These are phyloP conservation scores for Haplosporangium sp. DNA, from an alignment of 371 early-diverging fungal species.

Conservation along the genomic window DNA sequence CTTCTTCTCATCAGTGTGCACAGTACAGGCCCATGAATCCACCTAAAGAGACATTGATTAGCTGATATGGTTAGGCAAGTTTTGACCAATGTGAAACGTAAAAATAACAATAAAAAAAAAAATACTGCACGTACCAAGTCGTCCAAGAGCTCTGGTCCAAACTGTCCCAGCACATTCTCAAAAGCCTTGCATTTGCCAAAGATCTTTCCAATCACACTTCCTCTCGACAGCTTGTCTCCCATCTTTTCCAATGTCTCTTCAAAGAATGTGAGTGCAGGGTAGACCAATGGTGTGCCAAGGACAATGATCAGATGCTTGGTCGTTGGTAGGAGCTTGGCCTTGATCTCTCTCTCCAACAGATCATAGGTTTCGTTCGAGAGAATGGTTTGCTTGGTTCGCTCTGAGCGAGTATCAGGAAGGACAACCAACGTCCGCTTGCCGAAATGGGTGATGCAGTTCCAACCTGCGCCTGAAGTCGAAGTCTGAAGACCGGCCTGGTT, in stretches of 20 bases:
- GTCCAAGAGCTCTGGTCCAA: constrained; percentile 86
- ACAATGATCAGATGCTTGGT: constrained; percentile 76
- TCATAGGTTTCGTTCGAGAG: constrained; percentile 73
- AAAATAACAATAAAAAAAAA: background rate
- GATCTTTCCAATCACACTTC: constrained; percentile 48
- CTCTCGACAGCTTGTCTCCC: constrained; percentile 40
- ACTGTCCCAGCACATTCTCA: constrained; percentile 69
- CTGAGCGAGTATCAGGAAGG: constrained; percentile 85
- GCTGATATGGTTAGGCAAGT: background rate
- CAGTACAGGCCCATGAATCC: constrained; percentile 73
- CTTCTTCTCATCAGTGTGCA: constrained; percentile 78
- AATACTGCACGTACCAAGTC: constrained; percentile 63
- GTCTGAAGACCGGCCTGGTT: constrained; percentile 63
- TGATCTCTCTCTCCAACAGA: constrained; percentile 64
- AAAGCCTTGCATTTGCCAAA: constrained; percentile 54
- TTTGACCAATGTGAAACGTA: background rate
- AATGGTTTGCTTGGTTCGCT: constrained; percentile 76
- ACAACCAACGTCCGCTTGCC: constrained; percentile 79
- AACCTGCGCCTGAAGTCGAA: constrained; percentile 62
- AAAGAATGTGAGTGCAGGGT: constrained; percentile 77
- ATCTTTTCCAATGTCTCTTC: constrained; percentile 62
- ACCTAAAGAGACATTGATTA: constrained; percentile 22
- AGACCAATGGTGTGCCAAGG: constrained; percentile 80
- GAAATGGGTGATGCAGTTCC: constrained; percentile 61
- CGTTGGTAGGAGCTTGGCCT: constrained; percentile 62